A percentile compares a stretch with the other conserved stretches of the same genome.
These are phyloP conservation scores for Lignosus rhinocerotis DNA, from an alignment of 1,284 basidiomycete genomes.

Conservation along the genomic window DNA sequence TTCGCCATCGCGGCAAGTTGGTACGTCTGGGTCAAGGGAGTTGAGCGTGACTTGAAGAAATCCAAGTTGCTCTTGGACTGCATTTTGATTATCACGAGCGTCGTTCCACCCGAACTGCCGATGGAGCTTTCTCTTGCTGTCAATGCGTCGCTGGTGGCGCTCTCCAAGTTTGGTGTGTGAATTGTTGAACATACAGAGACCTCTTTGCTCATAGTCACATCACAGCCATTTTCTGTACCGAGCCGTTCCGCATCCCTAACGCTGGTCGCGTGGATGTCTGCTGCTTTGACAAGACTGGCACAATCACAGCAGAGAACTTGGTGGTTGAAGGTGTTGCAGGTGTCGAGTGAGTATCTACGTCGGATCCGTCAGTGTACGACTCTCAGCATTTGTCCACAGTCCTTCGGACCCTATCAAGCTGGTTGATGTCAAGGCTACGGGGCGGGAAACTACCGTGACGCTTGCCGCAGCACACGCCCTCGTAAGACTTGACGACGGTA, in stretches of 20 bases:
- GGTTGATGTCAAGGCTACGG: conserved; percentile 76
- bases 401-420: conserved; percentile 63
- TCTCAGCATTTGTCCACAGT: conserved; percentile 37
- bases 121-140: conserved; percentile 96
- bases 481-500: conserved; percentile 90
- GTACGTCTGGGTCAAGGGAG: conserved; percentile 95
- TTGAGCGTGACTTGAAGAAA: conserved; percentile 89
- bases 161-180: conserved; percentile 82
- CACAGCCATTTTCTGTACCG: conserved; percentile 94
- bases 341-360: conserved; percentile 61
- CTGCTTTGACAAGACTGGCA: conserved; percentile 98
- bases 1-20: conserved; percentile 95
- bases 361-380: conserved; percentile 1
- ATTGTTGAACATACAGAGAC: not conserved
- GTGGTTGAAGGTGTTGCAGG: conserved; percentile 92
- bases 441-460: conserved; percentile 81
- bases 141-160: conserved; percentile 89
- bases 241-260: conserved; percentile 93
- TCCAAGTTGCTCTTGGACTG: conserved; percentile 92
- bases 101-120: conserved; percentile 93
- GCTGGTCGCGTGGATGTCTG: conserved; percentile 95
- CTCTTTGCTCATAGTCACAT: not conserved
- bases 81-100: conserved; percentile 92
- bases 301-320: conserved; percentile 93
- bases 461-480: conserved; percentile 95